phyloP scores from a whole-genome alignment of 1,139 yeast genomes.

The Lodderomyces metapsilosis region DNA sequence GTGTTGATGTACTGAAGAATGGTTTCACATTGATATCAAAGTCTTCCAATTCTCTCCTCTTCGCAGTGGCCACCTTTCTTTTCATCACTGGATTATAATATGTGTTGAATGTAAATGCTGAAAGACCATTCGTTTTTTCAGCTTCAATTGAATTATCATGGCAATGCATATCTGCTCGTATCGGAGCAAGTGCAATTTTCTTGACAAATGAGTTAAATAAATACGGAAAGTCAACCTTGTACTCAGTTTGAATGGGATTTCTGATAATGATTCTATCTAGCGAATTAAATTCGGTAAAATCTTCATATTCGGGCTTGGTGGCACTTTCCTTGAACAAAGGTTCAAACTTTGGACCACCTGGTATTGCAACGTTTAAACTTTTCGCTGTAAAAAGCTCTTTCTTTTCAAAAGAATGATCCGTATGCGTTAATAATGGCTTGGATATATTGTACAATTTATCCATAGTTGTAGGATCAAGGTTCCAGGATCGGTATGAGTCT shows the following conservation, averaged over 20 bases:
- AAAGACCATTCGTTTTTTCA: conserved; percentile 28
- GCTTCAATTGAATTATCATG: conserved; percentile 19
- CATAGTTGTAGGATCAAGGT: conserved; percentile 59
- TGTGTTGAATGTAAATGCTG: conserved; percentile 57
- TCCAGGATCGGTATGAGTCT: conserved; percentile 75
- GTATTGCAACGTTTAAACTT: conserved; percentile 80
- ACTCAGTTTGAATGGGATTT: conserved; percentile 74
- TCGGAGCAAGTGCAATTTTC: conserved; percentile 55
- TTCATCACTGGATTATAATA: conserved; percentile 57
- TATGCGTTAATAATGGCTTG: conserved; percentile 64
- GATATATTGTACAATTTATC: conserved; percentile 65
- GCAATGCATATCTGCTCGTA: conserved; percentile 63
- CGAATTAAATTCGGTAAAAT: conserved; percentile 85
- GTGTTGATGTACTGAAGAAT: conserved; percentile 21
- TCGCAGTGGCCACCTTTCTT: conserved; percentile 12
- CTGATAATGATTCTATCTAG: conserved; percentile 85
- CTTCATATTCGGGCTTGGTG: conserved; percentile 63
- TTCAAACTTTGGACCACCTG: conserved; percentile 96
- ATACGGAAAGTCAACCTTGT: conserved; percentile 81
- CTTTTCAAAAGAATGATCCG: conserved; percentile 69
- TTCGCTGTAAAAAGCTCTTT: conserved; percentile 86
- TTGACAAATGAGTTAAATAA: conserved; percentile 79
- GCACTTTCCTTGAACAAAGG: conserved; percentile 68
- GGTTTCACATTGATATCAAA: conserved; percentile 43
- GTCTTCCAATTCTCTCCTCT: conserved; percentile 24